A percentile compares a stretch with the other conserved stretches of the same genome.
Conservation (phyloP, 2,329 filamentous ascomycete genomes). For the Rosellinia necatrix region DNA sequence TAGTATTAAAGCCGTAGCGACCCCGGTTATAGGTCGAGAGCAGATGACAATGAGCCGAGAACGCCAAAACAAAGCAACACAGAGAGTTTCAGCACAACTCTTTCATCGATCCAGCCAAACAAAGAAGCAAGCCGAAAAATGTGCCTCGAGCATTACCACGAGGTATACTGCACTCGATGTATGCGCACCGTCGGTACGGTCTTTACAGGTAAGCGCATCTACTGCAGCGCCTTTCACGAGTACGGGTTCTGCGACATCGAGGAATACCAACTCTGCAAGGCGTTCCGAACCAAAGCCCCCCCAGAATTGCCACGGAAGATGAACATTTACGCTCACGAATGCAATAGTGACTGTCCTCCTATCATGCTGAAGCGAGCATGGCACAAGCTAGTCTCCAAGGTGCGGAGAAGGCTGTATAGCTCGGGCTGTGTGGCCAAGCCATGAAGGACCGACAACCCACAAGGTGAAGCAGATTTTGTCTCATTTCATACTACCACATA, state of each 20-base stretch:
- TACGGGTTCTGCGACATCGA: constrained; percentile 3
- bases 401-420: not conserved
- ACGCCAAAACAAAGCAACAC: too few species aligned
- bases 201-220: constrained; percentile 5
- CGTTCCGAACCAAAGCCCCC: not conserved
- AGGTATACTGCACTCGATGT: constrained; percentile 13
- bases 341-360: not conserved
- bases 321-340: constrained; percentile 8
- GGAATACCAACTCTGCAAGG: constrained; percentile 8
- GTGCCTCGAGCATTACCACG: constrained; percentile 24
- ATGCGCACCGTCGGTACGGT: not conserved
- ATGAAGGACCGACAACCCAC: not conserved
- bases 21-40: too few species aligned
- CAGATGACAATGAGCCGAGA: too few species aligned
- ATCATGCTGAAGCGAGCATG: not conserved
- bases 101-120: not conserved
- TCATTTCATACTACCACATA: too few species aligned
- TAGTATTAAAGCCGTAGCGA: too few species aligned
- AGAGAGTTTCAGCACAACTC: too few species aligned
- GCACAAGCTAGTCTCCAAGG: not conserved
- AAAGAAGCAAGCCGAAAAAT: not conserved
- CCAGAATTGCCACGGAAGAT: not conserved
- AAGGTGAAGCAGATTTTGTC: too few species aligned
- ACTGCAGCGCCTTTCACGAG: not conserved
- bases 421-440: not conserved